Percentiles rank a stretch among this genome's conserved stretches.
These are phyloP conservation scores for Tuber calosporum DNA, from an alignment of 495 filamentous ascomycete species.

Conservation along the genomic window DNA sequence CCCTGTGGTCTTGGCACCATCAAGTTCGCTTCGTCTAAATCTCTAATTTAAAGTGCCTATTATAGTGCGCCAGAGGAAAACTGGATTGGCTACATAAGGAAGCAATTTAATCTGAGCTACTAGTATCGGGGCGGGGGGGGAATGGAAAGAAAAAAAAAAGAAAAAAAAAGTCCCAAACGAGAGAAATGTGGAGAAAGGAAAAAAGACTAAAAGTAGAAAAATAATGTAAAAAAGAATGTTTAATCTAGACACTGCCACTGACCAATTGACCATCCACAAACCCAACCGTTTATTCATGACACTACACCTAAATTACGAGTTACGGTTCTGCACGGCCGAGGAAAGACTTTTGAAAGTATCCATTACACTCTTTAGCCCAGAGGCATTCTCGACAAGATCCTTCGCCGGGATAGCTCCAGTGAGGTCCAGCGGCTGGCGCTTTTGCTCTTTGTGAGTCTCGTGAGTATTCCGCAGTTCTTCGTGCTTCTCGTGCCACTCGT, in stretches of 20 bases:
- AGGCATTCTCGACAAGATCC: constrained; percentile 24
- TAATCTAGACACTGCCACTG: neutral
- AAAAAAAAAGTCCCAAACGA: neutral
- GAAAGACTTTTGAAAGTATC: constrained; percentile 22
- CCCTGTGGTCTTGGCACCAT: neutral
- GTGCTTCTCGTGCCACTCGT: constrained; percentile 9
- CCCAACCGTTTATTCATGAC: neutral
- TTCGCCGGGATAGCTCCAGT: constrained; percentile 19
- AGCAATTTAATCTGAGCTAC: neutral
- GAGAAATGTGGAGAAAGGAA: neutral
- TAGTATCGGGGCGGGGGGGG: too few relatives aligned
- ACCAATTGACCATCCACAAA: constrained; percentile 10
- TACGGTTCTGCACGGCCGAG: constrained; percentile 14
- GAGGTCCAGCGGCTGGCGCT: constrained; percentile 2
- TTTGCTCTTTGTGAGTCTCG: constrained; percentile 6
- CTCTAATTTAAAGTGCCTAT: neutral
- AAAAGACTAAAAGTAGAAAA: neutral
- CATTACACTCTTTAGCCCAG: constrained; percentile 25
- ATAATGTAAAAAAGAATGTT: neutral
- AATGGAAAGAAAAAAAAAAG: too few relatives aligned
- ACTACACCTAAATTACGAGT: constrained; percentile 13
- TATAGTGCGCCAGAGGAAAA: neutral
- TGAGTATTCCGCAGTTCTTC: neutral
- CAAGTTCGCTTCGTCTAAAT: neutral
- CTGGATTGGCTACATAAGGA: neutral